These are phyloP conservation scores for Microcyclospora tardicrescens DNA, from an alignment of 2,329 filamentous ascomycete species.

Conservation along the genomic window DNA sequence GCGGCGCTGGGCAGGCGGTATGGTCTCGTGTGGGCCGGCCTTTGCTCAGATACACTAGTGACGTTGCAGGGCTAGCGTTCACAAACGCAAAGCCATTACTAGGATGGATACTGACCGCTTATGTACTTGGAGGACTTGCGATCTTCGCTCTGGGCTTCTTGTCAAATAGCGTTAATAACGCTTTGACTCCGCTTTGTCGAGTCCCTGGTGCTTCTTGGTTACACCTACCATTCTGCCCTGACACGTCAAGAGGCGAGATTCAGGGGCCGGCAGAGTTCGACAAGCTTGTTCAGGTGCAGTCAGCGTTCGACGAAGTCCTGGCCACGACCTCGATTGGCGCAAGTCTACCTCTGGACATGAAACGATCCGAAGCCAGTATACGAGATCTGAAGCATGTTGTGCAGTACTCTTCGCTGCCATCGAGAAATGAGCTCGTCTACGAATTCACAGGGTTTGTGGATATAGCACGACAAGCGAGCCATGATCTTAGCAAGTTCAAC, in stretches of 20 bases:
- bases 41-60: constrained; percentile 20
- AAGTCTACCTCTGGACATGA: constrained; percentile 65
- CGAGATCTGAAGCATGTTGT: constrained; percentile 63
- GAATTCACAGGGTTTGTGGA: constrained; percentile 69
- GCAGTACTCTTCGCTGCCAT: constrained; percentile 53
- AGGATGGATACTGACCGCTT: constrained; percentile 47
- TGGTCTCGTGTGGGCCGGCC: constrained; percentile 25
- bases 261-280: constrained; percentile 50
- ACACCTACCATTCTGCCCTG: constrained; percentile 49
- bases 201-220: constrained; percentile 53
- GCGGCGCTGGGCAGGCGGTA: constrained; percentile 4
- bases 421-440: constrained; percentile 55
- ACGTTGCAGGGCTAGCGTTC: constrained; percentile 47
- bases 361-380: constrained; percentile 59
- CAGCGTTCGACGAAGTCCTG: constrained; percentile 63
- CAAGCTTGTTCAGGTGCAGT: constrained; percentile 59
- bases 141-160: constrained; percentile 51
- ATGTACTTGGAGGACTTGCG: constrained; percentile 46
- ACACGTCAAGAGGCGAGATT: constrained; percentile 6
- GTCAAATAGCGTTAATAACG: constrained; percentile 46
- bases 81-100: constrained; percentile 52
- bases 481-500: constrained; percentile 62
- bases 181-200: constrained; percentile 56
- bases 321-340: constrained; percentile 53
- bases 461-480: constrained; percentile 49